phyloP scores from a whole-genome alignment of 805 yeast genomes.

The Spathaspora passalidarum region DNA sequence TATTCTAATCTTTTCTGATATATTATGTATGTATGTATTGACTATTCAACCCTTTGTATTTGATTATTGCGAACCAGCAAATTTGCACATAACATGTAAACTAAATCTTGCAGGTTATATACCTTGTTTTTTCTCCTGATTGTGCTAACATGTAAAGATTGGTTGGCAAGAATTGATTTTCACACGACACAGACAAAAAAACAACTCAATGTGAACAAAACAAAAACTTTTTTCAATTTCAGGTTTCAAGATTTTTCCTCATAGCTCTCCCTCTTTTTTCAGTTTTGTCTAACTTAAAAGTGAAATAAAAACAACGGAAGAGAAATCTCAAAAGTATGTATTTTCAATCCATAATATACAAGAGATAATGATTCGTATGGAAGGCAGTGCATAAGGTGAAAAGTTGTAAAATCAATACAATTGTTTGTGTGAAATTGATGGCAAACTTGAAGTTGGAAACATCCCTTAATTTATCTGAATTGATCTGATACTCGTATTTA shows the following conservation, averaged over 20 bases:
- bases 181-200: neutral
- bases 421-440: neutral
- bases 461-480: neutral
- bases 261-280: neutral
- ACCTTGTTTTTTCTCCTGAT: neutral
- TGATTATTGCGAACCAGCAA: neutral
- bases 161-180: neutral
- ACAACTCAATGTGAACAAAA: neutral
- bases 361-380: neutral
- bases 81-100: neutral
- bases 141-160: neutral
- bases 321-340: conserved; percentile 1
- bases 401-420: neutral
- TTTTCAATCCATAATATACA: neutral
- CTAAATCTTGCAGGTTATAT: neutral
- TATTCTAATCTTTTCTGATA: no score
- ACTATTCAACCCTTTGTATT: neutral
- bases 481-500: neutral
- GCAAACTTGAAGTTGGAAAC: neutral
- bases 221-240: neutral
- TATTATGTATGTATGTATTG: no score
- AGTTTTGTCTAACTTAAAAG: neutral
- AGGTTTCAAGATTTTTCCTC: neutral
- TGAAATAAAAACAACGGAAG: neutral
- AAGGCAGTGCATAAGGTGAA: neutral